Evolutionary conservation across 768 basidiomycete species (phyloP).

Genomic region (Coprinopsis sp.): DNA sequence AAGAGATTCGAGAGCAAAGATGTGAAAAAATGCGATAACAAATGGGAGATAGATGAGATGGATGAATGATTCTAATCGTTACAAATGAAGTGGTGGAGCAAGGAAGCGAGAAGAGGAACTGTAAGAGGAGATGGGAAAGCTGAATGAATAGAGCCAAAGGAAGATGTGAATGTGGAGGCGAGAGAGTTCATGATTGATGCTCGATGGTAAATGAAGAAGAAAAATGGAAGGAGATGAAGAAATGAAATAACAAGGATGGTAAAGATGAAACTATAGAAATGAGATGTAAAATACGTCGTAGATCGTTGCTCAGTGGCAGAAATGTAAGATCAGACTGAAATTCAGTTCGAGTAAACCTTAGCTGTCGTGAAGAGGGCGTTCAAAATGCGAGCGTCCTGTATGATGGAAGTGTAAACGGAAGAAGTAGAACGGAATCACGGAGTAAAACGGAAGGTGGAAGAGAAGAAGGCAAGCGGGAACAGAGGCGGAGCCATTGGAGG

Average conservation of each 20-base stretch:
- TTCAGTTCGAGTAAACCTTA: too few relatives aligned
- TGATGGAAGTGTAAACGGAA: too few relatives aligned
- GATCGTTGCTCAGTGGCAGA: too few relatives aligned
- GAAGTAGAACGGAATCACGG: too few relatives aligned
- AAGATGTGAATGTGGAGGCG: background rate
- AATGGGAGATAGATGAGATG: slow-evolving; percentile 29
- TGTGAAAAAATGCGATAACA: too few relatives aligned
- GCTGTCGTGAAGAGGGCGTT: too few relatives aligned
- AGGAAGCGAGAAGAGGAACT: slow-evolving; percentile 17
- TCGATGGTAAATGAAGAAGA: slow-evolving; percentile 11
- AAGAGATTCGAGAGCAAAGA: slow-evolving; percentile 26
- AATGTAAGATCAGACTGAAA: slow-evolving; percentile 4
- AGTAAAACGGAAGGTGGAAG: too few relatives aligned
- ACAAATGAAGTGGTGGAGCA: slow-evolving; percentile 41
- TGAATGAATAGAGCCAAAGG: slow-evolving; percentile 2
- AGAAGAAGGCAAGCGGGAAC: too few relatives aligned
- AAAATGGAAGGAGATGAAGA: slow-evolving; percentile 13
- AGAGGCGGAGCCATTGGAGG: too few relatives aligned
- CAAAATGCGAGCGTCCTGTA: too few relatives aligned
- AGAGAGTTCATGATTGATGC: slow-evolving; percentile 1
- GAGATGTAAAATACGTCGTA: slow-evolving; percentile 8
- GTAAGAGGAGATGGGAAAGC: slow-evolving; percentile 7
- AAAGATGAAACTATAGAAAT: slow-evolving; percentile 9
- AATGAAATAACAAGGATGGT: slow-evolving; percentile 6
- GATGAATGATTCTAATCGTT: slow-evolving; percentile 71